Conservation (phyloP, 1,284 basidiomycete species). For the Somion occarium region DNA sequence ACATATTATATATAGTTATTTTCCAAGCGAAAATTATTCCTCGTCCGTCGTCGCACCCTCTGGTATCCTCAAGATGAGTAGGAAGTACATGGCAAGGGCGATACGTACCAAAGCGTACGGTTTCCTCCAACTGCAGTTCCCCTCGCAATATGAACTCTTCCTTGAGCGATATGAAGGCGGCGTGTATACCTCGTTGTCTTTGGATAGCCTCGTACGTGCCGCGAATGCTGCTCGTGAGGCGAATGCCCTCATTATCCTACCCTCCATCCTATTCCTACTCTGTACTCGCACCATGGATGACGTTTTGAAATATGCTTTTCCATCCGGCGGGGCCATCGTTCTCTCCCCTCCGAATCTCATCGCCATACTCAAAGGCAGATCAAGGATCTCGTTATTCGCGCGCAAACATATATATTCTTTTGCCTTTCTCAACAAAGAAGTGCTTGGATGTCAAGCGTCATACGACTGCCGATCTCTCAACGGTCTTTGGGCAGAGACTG, state of each 20-base stretch:
- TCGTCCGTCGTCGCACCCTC: not conserved
- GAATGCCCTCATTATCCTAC: not conserved
- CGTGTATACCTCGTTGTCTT: not conserved
- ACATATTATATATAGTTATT: not conserved
- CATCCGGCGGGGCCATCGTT: not conserved
- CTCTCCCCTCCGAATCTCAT: not conserved
- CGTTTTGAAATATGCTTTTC: not conserved
- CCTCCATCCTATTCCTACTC: not conserved
- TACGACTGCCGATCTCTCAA: not conserved
- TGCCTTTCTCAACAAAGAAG: not conserved
- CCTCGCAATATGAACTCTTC: not conserved
- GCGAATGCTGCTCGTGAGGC: not conserved
- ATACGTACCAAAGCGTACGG: not conserved
- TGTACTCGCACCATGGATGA: not conserved
- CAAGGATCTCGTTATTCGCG: not conserved
- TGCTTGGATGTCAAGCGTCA: not conserved
- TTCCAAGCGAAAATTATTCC: not conserved
- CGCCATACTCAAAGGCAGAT: not conserved
- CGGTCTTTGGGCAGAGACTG: not conserved
- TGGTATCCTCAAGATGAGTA: not conserved
- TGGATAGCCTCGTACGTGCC: not conserved
- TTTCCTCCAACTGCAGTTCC: not conserved
- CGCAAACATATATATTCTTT: not conserved
- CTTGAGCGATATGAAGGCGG: not conserved
- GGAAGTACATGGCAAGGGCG: not conserved